Evolutionary conservation across 2,329 filamentous ascomycete genomes (phyloP).

Genomic region (Penicillium sp.): DNA sequence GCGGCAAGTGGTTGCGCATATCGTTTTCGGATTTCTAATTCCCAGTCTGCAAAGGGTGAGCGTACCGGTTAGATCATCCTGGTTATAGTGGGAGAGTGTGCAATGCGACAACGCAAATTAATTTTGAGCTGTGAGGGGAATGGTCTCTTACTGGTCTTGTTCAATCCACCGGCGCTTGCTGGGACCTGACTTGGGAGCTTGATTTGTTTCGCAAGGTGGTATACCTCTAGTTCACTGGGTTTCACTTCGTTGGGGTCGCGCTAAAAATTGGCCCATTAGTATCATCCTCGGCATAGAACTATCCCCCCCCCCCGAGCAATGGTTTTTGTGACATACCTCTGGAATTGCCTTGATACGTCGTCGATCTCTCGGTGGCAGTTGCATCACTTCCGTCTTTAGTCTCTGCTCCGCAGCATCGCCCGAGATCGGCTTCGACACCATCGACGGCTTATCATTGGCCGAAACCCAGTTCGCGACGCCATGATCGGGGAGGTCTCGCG

Average conservation of each 20-base stretch:
- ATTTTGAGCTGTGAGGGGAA: slow-evolving; percentile 1
- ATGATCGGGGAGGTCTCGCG: slow-evolving; percentile 61
- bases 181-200: slow-evolving; percentile 63
- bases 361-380: slow-evolving; percentile 59
- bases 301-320: not conserved
- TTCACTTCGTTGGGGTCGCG: slow-evolving; percentile 35
- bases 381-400: slow-evolving; percentile 65
- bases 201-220: slow-evolving; percentile 48
- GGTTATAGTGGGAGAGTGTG: not conserved
- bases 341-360: slow-evolving; percentile 58
- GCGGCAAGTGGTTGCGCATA: slow-evolving; percentile 62
- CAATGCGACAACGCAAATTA: slow-evolving; percentile 5
- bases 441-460: slow-evolving; percentile 56
- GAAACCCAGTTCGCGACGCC: slow-evolving; percentile 66
- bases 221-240: slow-evolving; percentile 43
- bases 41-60: slow-evolving; percentile 51
- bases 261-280: slow-evolving; percentile 23
- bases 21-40: slow-evolving; percentile 64
- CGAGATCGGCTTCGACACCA: slow-evolving; percentile 51
- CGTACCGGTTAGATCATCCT: slow-evolving; percentile 15
- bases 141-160: slow-evolving; percentile 68
- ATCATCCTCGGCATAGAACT: not conserved
- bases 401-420: slow-evolving; percentile 64
- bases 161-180: slow-evolving; percentile 70
- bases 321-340: slow-evolving; percentile 39